Evolutionary conservation across 192 early-diverging fungal species (phyloP).

Genomic region (Entrophospora sp.): DNA sequence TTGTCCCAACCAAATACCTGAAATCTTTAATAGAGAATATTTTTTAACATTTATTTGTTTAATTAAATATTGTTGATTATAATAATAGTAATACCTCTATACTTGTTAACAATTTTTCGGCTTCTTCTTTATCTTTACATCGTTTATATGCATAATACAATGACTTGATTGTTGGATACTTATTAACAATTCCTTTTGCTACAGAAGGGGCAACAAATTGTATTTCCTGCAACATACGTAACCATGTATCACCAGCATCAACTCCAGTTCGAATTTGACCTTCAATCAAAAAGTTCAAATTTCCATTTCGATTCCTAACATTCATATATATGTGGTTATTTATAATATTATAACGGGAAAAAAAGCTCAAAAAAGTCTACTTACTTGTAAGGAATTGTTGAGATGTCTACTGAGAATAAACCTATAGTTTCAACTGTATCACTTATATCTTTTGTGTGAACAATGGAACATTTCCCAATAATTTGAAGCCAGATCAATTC

Average conservation of each 20-base stretch:
- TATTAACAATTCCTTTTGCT: constrained; percentile 24
- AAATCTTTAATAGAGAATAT: background rate
- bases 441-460: constrained; percentile 23
- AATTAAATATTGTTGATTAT: background rate
- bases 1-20: background rate
- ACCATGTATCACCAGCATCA: constrained; percentile 25
- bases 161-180: constrained; percentile 24
- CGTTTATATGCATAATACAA: constrained; percentile 24
- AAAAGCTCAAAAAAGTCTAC: background rate
- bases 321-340: background rate
- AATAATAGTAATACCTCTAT: constrained; percentile 23
- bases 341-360: background rate
- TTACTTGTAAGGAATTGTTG: constrained; percentile 30
- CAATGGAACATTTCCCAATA: constrained; percentile 20
- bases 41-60: background rate
- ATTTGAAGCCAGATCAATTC: constrained; percentile 24
- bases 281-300: constrained; percentile 18
- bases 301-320: constrained; percentile 4
- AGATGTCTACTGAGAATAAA: constrained; percentile 24
- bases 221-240: constrained; percentile 36
- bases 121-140: constrained; percentile 12
- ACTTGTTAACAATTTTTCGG: constrained; percentile 24
- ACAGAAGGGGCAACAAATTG: constrained; percentile 30
- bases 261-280: constrained; percentile 17
- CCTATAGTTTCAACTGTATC: constrained; percentile 29